Base-by-base conservation (phyloP, 495 filamentous ascomycete species). In the Rusavskia elegans region DNA sequence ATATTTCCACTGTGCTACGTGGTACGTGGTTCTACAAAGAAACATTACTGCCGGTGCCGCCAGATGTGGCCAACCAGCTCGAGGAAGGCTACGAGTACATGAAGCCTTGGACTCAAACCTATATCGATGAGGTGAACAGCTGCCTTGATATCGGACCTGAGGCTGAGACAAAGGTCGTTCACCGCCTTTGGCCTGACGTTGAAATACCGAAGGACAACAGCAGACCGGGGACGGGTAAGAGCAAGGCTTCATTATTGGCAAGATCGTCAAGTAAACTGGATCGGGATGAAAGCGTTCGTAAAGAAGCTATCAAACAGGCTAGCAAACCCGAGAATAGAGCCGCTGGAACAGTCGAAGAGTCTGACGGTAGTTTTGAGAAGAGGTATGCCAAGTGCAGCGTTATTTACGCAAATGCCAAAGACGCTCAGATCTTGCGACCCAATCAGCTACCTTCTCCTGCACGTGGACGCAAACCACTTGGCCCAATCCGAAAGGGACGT, bases 21-120 rank as follows among this genome's bases (percentile, higher is more conserved):
- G 89, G 85, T 1, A 97, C 92, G 0, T 98, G 92, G 92, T 97
- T 98, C 61, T 97, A 96, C 64, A 83, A 81, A 61, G 88, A 95
- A 60, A 88, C 86, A 3, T 93, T 96, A 86, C 68, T 83, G 27
- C 92, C 92, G 1, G 81, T 98, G 9, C 86, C 95, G 58, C 76
- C 85, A 4, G 73, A 79, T n/a, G 82, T 95, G 37, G 89, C 92
- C 29, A 97, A 96, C 62, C 85, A 87, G 61, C 73, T 98, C 0
- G 92, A 98, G 58, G 77, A 78, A 27, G 92, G 92, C 19, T 98
- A 94, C 63, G 66, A 79, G 35, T 85, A 92, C 56, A 73, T 97
- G 38, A 82, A 82, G 48, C 86, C 87, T 0, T 95, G 89, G 85
- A 89, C 85, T 1, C 76, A 92, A 56, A 95, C 90, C 1, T 98